Base-by-base conservation (phyloP, 441 rosid genomes). In the Euphorbia schlechtendalii region DNA sequence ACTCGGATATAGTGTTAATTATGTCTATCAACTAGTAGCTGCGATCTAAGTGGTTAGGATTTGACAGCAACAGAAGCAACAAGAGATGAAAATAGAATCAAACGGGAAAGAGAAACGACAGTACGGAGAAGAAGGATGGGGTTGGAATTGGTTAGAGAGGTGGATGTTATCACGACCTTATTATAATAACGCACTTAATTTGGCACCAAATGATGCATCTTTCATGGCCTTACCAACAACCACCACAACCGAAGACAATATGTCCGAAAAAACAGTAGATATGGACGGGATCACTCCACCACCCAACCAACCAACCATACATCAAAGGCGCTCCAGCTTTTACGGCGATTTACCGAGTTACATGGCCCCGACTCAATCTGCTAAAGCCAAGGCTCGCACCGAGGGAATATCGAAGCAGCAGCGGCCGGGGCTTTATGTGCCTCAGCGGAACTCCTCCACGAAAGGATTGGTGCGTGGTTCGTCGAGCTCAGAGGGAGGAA, bases 141-240 rank as follows among this genome's bases (percentile, higher is more conserved):
- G 88, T 8, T 87, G 88, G 97, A 90, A 93, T 52, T 88, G 97
- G 96, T 86, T 90, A 11, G 96, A 93, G 70, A 84, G 78, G 15
- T 93, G 99, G 99, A 90, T 93, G 96, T 83, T 95, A 14, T 65
- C 96, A 1, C 97, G 88, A 45, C 92, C 92, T 13, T 66, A 79
- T 69, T n/a, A n/a, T n/a, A n/a, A n/a, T n/a, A 68, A 80, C 3
- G 38, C 64, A 14, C 80, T 67, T 62, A 81, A 82, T 8, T 48
- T 68, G 5, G 81, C 78, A 45, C 76, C 67, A 10, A 77, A 73
- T 27, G 82, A 84, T 12, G 77, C 69, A 53, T 77, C 92, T 60
- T 86, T 85, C 56, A 64, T 74, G 54, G 74, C 93, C 17, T 73
- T 80, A 13, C 73, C 86, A 46, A 43, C 49, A n/a, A 69, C 83